Percentiles rank a stretch among this genome's conserved stretches.
phyloP scores from a whole-genome alignment of 2,329 filamentous ascomycete species.

The Zopfia rhizophila region DNA sequence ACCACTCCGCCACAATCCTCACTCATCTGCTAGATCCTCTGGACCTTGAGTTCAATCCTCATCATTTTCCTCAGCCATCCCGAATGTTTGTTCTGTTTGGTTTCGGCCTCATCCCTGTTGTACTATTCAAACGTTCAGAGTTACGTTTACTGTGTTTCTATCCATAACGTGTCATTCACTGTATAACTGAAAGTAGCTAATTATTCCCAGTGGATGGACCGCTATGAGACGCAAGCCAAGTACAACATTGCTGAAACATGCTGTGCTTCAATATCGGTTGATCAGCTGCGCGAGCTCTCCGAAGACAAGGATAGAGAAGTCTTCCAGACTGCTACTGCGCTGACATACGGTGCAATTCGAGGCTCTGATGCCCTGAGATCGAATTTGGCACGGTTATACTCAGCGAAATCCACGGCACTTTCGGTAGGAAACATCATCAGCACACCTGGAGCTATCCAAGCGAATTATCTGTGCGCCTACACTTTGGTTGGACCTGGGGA shows the following conservation, averaged over 20 bases:
- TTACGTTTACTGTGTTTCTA: too few species aligned
- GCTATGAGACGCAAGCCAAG: slow-evolving; percentile 62
- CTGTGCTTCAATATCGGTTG: slow-evolving; percentile 76
- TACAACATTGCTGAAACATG: slow-evolving; percentile 85
- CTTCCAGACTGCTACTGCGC: slow-evolving; percentile 64
- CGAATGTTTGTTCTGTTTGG: too few species aligned
- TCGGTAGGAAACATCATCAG: slow-evolving; percentile 75
- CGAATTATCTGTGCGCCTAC: slow-evolving; percentile 85
- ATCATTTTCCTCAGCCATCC: too few species aligned
- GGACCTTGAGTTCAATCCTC: too few species aligned
- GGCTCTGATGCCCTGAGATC: slow-evolving; percentile 72
- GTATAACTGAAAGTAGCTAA: too few species aligned
- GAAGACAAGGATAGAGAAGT: slow-evolving; percentile 63
- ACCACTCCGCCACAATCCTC: too few species aligned
- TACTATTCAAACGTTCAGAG: too few species aligned
- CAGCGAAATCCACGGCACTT: slow-evolving; percentile 62
- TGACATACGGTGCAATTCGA: slow-evolving; percentile 79
- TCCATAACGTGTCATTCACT: too few species aligned
- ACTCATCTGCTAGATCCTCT: too few species aligned
- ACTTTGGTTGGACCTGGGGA: slow-evolving; percentile 76
- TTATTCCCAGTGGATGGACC: slow-evolving; percentile 64
- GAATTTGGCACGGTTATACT: slow-evolving; percentile 74
- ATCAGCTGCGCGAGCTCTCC: slow-evolving; percentile 70
- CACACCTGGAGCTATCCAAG: slow-evolving; percentile 81
- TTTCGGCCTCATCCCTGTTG: too few species aligned